Evolutionary conservation across 2,329 filamentous ascomycete species (phyloP).

Genomic region (Alternaria hordeiaustralica): DNA sequence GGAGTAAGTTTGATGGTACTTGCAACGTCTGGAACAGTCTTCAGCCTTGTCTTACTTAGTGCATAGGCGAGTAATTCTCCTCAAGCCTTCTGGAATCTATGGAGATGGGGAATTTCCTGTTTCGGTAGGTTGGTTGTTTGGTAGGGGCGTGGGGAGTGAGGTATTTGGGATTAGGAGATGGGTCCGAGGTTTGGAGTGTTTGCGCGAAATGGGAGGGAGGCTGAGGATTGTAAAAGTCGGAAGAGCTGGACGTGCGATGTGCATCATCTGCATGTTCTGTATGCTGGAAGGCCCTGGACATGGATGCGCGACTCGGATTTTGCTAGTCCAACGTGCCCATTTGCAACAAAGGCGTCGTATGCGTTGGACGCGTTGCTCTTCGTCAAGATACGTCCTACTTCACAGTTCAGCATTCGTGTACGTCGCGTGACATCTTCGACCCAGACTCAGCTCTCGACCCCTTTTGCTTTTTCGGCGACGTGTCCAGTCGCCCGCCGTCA

Average conservation of each 20-base stretch:
- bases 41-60: not conserved
- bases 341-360: no score
- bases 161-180: not conserved
- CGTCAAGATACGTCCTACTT: not conserved
- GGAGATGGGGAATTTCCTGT: not conserved
- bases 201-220: not conserved
- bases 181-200: not conserved
- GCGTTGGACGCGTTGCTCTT: no score
- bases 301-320: not conserved
- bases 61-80: not conserved
- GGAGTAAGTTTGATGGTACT: not conserved
- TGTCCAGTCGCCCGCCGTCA: not conserved
- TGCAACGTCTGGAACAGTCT: not conserved
- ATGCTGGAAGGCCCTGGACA: not conserved
- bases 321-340: not conserved
- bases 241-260: not conserved
- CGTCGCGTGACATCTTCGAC: not conserved
- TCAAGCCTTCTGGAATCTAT: not conserved
- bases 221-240: not conserved
- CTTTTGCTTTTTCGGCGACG: not conserved
- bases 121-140: not conserved
- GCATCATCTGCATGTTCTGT: not conserved
- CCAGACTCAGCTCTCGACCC: not conserved
- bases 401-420: not conserved
- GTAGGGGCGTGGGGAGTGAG: not conserved